Base-by-base conservation (phyloP, 2,329 filamentous ascomycete genomes). In the Talaromyces sp. region DNA sequence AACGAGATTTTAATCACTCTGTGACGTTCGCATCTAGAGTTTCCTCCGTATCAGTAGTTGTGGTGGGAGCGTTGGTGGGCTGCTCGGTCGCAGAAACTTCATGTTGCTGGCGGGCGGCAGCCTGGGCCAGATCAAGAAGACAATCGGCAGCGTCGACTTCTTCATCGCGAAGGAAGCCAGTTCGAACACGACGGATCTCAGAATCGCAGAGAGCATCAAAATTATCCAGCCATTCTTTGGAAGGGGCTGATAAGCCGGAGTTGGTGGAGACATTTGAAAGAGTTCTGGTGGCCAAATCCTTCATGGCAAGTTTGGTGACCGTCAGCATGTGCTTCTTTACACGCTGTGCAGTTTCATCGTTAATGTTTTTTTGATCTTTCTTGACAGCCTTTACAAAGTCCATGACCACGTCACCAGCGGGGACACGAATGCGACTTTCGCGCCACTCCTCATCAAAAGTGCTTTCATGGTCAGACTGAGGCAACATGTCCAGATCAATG, bases 371-470 rank as follows among this genome's bases (percentile, higher is more conserved):
- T 5, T 41, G 20, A 11, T 60, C 45, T 1, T 56, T n/a, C 5
- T 57, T 59, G 19, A 63, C 62, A 24, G 55, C 47, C 19, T 37
- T 39, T 17, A 64, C 52, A 37, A 64, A 64, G 19, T 62, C 51
- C 44, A 63, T 14, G 37, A 56, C 40, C 3, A 64, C 27, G 20
- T 63, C 62, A 2, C 57, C 57, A 29, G 49, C 57, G 27, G 46
- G 53, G 24, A 56, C 43, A 27, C 54, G 54, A 3, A 51, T 36
- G n/a, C 60, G 48, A 13, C 51, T 49, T n/a, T 58, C 58, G 20
- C 54, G 54, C 54, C 55, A 63, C 29, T 62, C 61, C 0, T 61
- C 60, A 32, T 58, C 51, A 29, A 63, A 63, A n/a, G 54, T 44
- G 22, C 39, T 51, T 20, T 62, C 51, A 29, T 58, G 50, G 14